phyloP scores from a whole-genome alignment of 495 filamentous ascomycete genomes.

The Hapsidospora chrysogenum region DNA sequence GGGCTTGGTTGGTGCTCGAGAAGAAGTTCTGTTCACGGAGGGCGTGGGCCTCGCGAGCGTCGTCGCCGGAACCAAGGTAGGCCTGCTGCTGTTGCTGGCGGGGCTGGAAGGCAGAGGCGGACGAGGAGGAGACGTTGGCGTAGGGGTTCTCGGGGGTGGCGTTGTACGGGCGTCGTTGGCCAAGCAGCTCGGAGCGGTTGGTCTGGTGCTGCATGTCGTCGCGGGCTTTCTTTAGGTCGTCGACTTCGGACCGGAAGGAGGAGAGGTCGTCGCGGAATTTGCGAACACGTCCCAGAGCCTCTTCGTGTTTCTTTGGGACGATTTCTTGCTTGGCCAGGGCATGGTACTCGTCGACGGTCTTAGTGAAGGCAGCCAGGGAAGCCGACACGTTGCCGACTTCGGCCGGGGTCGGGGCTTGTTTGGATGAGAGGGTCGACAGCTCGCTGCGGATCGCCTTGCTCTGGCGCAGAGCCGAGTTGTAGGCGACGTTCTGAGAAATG shows the following conservation, averaged over 20 bases:
- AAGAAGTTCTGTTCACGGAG: conserved; percentile 85
- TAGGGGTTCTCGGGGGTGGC: conserved; percentile 95
- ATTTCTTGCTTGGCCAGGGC: conserved; percentile 73
- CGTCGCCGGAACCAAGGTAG: conserved; percentile 37
- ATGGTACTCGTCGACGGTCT: conserved; percentile 88
- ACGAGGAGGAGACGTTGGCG: conserved; percentile 32
- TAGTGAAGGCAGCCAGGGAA: conserved; percentile 72
- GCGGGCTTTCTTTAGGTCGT: conserved; percentile 52
- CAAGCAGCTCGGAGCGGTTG: conserved; percentile 71
- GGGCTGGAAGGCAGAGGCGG: conserved; percentile 3
- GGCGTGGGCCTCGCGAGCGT: conserved; percentile 62
- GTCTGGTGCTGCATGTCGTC: conserved; percentile 60
- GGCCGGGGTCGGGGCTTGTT: conserved; percentile 29
- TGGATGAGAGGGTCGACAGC: conserved; percentile 48
- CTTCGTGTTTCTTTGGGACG: conserved; percentile 72
- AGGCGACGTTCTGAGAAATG: conserved; percentile 46
- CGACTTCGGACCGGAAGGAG: conserved; percentile 63
- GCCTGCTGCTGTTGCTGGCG: conserved; percentile 17
- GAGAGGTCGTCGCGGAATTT: conserved; percentile 70
- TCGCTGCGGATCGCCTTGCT: conserved; percentile 59
- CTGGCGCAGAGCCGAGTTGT: conserved; percentile 75
- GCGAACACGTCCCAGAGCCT: conserved; percentile 70
- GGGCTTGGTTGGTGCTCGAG: conserved; percentile 51
- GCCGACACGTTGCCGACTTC: conserved; percentile 40
- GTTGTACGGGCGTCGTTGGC: conserved; percentile 64